These are phyloP conservation scores for Suhomyces canberraensis DNA, from an alignment of 805 yeast genomes.

Conservation along the genomic window DNA sequence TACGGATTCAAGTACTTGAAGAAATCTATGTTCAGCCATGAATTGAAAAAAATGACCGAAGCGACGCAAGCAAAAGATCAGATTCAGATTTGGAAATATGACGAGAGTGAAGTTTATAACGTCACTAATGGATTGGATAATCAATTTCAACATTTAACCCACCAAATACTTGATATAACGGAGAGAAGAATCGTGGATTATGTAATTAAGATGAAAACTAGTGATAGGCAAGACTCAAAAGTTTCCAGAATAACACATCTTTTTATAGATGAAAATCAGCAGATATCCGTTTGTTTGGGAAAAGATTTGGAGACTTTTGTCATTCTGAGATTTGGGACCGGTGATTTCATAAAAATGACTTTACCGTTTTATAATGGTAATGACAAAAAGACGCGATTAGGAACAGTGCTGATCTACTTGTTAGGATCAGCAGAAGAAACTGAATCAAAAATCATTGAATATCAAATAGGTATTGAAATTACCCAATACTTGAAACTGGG, in stretches of 20 bases:
- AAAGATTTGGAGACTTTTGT: constrained; percentile 25
- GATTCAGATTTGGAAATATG: constrained; percentile 24
- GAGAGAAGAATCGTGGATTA: constrained; percentile 27
- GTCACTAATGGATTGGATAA: constrained; percentile 35
- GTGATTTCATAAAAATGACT: constrained; percentile 32
- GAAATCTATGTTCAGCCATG: constrained; percentile 11
- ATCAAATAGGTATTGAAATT: constrained; percentile 18
- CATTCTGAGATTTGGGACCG: constrained; percentile 17
- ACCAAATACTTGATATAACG: constrained; percentile 23
- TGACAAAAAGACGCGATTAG: constrained; percentile 23
- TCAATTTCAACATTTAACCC: constrained; percentile 33
- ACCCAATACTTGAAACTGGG: constrained; percentile 12
- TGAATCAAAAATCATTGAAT: constrained; percentile 10
- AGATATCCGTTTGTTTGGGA: constrained; percentile 26
- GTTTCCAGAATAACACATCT: not conserved
- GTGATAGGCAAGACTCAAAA: not conserved
- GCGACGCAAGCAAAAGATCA: constrained; percentile 6
- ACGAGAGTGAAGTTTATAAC: constrained; percentile 28
- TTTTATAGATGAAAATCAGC: constrained; percentile 32
- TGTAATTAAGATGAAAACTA: constrained; percentile 11
- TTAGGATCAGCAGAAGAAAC: constrained; percentile 12
- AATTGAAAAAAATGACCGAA: constrained; percentile 13
- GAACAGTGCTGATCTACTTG: constrained; percentile 31
- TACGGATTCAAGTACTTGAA: constrained; percentile 17
- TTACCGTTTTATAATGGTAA: constrained; percentile 27